Evolutionary conservation across 2,329 filamentous ascomycete genomes (phyloP).

Genomic region (Aspergillus persii): DNA sequence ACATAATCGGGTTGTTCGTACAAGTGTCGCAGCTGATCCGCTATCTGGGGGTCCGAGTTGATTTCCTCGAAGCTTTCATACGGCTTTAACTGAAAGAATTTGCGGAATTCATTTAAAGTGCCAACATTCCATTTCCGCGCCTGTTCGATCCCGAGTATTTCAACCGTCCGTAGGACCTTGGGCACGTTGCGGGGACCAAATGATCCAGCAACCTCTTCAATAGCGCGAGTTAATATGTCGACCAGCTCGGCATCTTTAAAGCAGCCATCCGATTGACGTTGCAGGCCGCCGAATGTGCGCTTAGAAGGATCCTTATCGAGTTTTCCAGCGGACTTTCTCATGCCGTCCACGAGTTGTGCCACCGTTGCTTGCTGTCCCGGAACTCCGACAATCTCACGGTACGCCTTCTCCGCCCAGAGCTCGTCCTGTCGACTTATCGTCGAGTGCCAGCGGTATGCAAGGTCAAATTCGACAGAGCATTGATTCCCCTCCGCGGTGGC

Average conservation of each 20-base stretch:
- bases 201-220: slow-evolving; percentile 67
- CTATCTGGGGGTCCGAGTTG: slow-evolving; percentile 71
- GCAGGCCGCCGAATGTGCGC: slow-evolving; percentile 65
- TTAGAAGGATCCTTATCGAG: slow-evolving; percentile 60
- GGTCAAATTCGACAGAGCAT: slow-evolving; percentile 84
- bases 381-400: slow-evolving; percentile 57
- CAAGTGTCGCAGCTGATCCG: slow-evolving; percentile 63
- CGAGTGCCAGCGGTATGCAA: slow-evolving; percentile 86
- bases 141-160: slow-evolving; percentile 78
- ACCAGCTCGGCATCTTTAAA: slow-evolving; percentile 76
- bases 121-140: slow-evolving; percentile 74
- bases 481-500: slow-evolving; percentile 75
- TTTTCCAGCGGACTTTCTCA: neutral
- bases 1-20: slow-evolving; percentile 73
- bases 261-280: slow-evolving; percentile 64
- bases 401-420: slow-evolving; percentile 73
- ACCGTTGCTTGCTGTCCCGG: neutral
- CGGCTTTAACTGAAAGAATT: slow-evolving; percentile 73
- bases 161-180: slow-evolving; percentile 68
- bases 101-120: slow-evolving; percentile 79
- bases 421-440: slow-evolving; percentile 74
- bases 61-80: slow-evolving; percentile 80
- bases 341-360: neutral
- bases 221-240: slow-evolving; percentile 63
- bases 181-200: slow-evolving; percentile 75